These are phyloP conservation scores for Paraphaeosphaeria sporulosa DNA, from an alignment of 2,329 filamentous ascomycete species.

Conservation along the genomic window DNA sequence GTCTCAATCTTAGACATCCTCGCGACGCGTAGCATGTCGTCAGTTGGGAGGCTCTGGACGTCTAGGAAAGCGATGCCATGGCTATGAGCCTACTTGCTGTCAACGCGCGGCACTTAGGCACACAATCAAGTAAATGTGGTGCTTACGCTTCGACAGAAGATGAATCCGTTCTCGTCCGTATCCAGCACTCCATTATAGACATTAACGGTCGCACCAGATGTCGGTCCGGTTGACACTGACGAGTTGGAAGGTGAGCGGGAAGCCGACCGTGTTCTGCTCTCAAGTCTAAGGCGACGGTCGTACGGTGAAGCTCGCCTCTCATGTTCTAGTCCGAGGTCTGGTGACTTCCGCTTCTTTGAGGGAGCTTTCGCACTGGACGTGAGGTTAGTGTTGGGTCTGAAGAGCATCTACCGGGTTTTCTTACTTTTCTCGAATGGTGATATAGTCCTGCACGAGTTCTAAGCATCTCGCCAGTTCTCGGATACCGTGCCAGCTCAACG, in stretches of 20 bases:
- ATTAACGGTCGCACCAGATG: conserved; percentile 17
- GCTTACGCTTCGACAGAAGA: conserved; percentile 45
- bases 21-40: conserved; percentile 46
- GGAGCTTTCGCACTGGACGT: not conserved
- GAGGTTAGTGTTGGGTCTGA: not conserved
- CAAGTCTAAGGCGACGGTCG: conserved; percentile 20
- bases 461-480: conserved; percentile 50
- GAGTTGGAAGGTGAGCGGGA: conserved; percentile 35
- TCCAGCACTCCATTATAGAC: conserved; percentile 54
- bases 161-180: conserved; percentile 45
- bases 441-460: conserved; percentile 53
- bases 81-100: conserved; percentile 21
- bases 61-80: conserved; percentile 37
- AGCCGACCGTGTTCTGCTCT: conserved; percentile 25
- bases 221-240: conserved; percentile 12
- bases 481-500: conserved; percentile 55
- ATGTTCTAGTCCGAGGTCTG: conserved; percentile 21
- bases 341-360: conserved; percentile 37
- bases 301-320: conserved; percentile 35
- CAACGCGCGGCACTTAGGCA: not conserved
- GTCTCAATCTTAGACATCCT: conserved; percentile 31
- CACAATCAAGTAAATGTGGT: not conserved
- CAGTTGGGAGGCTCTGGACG: conserved; percentile 43
- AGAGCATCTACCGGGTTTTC: not conserved
- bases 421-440: conserved; percentile 43